A percentile compares a stretch with the other conserved stretches of the same genome.
Conservation (phyloP, 495 filamentous ascomycete genomes). For the Penicillium goetzii region DNA sequence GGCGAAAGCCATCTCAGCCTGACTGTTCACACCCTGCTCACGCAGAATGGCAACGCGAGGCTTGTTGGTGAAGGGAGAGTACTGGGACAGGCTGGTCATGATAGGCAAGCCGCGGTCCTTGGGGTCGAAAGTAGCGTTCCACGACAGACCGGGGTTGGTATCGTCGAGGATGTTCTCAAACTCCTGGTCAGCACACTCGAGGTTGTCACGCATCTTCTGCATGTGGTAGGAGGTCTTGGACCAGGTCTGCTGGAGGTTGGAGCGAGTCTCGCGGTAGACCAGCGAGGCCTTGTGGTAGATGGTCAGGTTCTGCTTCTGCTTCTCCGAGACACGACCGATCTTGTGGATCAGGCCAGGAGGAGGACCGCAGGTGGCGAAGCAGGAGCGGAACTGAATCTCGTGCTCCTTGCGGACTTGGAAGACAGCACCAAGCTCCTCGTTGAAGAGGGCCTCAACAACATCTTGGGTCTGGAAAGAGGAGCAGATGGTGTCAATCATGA, state of each 20-base stretch:
- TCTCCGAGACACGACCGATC: constrained; percentile 73
- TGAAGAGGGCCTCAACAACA: constrained; percentile 81
- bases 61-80: constrained; percentile 67
- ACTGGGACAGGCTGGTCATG: constrained; percentile 61
- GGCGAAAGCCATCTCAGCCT: constrained; percentile 96
- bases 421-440: constrained; percentile 94
- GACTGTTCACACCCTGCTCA: constrained; percentile 93
- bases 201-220: constrained; percentile 89
- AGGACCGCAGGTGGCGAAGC: constrained; percentile 91
- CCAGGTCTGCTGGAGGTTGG: constrained; percentile 86
- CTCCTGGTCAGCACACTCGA: constrained; percentile 84
- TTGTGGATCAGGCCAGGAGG: constrained; percentile 77
- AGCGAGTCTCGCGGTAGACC: constrained; percentile 69
- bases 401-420: constrained; percentile 90
- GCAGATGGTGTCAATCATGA: constrained; percentile 77
- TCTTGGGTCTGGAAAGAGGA: constrained; percentile 57
- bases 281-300: constrained; percentile 70
- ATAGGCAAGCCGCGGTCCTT: constrained; percentile 74
- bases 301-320: constrained; percentile 75
- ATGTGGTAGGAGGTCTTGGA: constrained; percentile 84
- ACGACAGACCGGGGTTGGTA: constrained; percentile 79
- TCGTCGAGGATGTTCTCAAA: constrained; percentile 76
- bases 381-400: constrained; percentile 81
- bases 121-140: constrained; percentile 81
- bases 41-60: constrained; percentile 92